These are phyloP conservation scores for Vitis labrusca DNA, from an alignment of 164 flowering plant genomes.

Conservation along the genomic window DNA sequence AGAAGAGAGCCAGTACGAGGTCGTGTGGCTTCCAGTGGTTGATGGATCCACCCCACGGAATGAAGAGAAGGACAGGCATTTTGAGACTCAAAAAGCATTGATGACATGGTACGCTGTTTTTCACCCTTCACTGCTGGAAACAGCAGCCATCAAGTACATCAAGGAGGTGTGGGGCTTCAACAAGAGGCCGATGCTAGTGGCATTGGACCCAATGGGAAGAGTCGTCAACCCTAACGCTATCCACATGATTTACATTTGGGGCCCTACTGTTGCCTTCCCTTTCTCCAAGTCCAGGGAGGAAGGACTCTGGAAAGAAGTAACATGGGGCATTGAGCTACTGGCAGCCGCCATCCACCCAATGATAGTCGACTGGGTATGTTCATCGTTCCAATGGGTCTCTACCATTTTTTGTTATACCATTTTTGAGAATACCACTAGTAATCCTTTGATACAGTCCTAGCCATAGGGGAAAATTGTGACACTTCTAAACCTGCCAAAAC, in stretches of 20 bases:
- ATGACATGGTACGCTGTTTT: constrained; percentile 72
- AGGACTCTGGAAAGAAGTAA: constrained; percentile 49
- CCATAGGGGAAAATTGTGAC: too few species aligned
- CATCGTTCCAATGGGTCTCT: background rate
- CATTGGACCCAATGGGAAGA: constrained; percentile 44
- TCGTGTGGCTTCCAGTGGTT: constrained; percentile 81
- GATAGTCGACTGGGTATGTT: constrained; percentile 40
- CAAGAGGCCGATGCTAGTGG: constrained; percentile 50
- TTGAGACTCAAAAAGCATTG: constrained; percentile 23
- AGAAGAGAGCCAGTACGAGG: constrained; percentile 62
- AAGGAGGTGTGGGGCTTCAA: constrained; percentile 50
- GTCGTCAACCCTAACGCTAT: constrained; percentile 45
- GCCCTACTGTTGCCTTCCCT: constrained; percentile 42
- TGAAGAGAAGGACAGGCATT: constrained; percentile 29
- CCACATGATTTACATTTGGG: constrained; percentile 72
- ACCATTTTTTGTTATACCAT: too few species aligned
- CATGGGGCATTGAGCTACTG: constrained; percentile 47
- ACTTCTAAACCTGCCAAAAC: background rate
- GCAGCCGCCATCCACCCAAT: constrained; percentile 35
- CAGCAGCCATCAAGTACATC: constrained; percentile 44
- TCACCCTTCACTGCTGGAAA: constrained; percentile 47
- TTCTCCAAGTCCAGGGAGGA: constrained; percentile 48
- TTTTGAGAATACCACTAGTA: too few species aligned
- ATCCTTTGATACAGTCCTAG: too few species aligned
- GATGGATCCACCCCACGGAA: constrained; percentile 46